Base-by-base conservation (phyloP, 176 grass and related monocot species). In the Themeda triandra region DNA sequence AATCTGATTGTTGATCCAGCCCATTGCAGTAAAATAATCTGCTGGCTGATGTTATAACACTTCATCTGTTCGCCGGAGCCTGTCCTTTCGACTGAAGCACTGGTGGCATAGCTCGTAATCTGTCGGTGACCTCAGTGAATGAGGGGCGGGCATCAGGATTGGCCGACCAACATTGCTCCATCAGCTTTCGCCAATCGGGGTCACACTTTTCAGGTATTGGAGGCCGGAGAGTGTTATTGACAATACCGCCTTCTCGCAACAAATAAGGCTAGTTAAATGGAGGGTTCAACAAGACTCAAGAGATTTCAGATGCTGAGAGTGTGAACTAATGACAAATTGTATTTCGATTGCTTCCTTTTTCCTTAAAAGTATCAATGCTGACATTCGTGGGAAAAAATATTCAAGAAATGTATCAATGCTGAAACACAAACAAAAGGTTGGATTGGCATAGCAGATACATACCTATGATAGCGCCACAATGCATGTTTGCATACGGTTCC, bases 381-480 rank as follows among this genome's bases (percentile, higher is more conserved):
- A 58, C 8, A 0, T 58, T 58, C 21, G 0, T 3, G 53, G 18
- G 0, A 3, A 58, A n/a, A 58, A 27, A 12, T 11, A 62, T 62
- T 62, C 4, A 4, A 62, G 58, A 27, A 25, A 27, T 62, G 10
- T 62, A 25, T 13, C n/a, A 0, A 62, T 62, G 24, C 58, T 62
- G n/a, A 62, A 62, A 62, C 10, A 4, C 58, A 62, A 62, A 62
- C n/a, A 27, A 2, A 60, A 60, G 58, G 58, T 25, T 62, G 58
- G 58, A 25, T 65, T 27, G 28, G 13, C 0, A 65, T 30, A 3
- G 36, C 6, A 19, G 42, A 84, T 6, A 44, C 41, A 71, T 99
- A 99, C 93, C 96, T 90, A 96, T 96, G 72, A 99, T 99, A 27
- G 93, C 80, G 11, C 96, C 96, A 17, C 91, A 99, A 80, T 99